A percentile compares a stretch with the other conserved stretches of the same genome.
phyloP scores from a whole-genome alignment of 129 eudicot genomes.

The Pittosporum tobira region DNA sequence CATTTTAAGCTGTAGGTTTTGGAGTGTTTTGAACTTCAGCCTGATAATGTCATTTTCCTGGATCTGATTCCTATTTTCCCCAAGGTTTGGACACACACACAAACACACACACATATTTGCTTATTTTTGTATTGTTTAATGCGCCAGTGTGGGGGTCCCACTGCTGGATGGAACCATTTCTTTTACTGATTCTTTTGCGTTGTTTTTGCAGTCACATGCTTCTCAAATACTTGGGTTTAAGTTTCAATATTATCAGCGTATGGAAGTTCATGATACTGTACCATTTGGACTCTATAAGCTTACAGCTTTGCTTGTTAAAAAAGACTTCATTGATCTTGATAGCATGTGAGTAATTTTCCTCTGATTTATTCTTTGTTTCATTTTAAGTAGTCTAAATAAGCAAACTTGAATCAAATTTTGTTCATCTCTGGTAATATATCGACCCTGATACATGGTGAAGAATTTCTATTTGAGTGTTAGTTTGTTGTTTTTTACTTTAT shows the following conservation, averaged over 20 bases:
- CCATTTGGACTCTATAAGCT: constrained; percentile 92
- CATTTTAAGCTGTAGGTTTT: constrained; percentile 46
- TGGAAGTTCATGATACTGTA: constrained; percentile 60
- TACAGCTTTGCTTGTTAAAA: constrained; percentile 78
- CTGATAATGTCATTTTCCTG: constrained; percentile 71
- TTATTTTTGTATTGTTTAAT: constrained; percentile 3
- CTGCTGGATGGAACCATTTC: neutral
- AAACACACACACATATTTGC: neutral
- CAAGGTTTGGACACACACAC: constrained; percentile 42
- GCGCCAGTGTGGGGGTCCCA: too few species aligned
- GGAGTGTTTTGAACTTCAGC: constrained; percentile 97
- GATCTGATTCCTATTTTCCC: constrained; percentile 93
- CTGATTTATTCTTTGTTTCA: too few species aligned
- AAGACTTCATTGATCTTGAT: constrained; percentile 76
- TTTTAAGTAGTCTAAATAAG: constrained; percentile 4
- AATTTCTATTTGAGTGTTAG: too few species aligned
- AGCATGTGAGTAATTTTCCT: constrained; percentile 99
- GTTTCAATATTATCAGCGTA: constrained; percentile 88
- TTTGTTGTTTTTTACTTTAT: too few species aligned
- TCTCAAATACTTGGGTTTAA: constrained; percentile 96
- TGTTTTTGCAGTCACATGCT: constrained; percentile 80
- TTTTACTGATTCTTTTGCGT: constrained; percentile 9
- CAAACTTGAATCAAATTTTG: neutral
- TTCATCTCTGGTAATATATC: neutral
- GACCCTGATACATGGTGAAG: too few species aligned